Conservation (phyloP, 768 basidiomycete species). For the Mycena venus region DNA sequence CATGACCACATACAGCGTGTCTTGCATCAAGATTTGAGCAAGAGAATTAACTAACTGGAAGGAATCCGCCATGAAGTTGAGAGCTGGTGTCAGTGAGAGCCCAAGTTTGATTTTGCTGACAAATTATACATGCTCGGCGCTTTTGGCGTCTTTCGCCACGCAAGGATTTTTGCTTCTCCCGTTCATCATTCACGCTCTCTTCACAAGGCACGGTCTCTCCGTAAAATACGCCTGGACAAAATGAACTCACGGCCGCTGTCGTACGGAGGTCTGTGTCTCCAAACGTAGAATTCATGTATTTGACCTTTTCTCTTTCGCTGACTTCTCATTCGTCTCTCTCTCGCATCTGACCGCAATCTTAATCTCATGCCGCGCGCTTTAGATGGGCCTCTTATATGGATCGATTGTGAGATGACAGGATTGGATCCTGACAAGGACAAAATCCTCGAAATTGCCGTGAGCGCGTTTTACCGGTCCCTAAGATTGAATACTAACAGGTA, state of each 20-base stretch:
- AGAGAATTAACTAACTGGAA: conserved; percentile 12
- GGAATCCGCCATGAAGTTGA: neutral
- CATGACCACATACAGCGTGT: neutral
- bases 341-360: too few relatives aligned
- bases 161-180: neutral
- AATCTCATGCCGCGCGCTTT: too few relatives aligned
- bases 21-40: conserved; percentile 14
- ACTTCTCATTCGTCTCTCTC: too few relatives aligned
- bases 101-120: neutral
- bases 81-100: neutral
- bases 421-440: conserved; percentile 75
- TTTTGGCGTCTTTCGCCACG: neutral
- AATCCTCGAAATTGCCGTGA: conserved; percentile 85
- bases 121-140: conserved; percentile 3
- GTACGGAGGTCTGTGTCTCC: too few relatives aligned
- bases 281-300: too few relatives aligned
- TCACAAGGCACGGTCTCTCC: neutral
- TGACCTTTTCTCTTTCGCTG: too few relatives aligned
- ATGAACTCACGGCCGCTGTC: conserved; percentile 49
- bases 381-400: conserved; percentile 84
- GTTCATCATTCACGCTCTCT: neutral
- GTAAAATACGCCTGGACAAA: conserved; percentile 25
- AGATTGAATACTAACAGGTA: conserved; percentile 45
- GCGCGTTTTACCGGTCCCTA: conserved; percentile 28
- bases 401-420: conserved; percentile 93